Evolutionary conservation across 148 eudicot genomes (phyloP).

Genomic region (Nepenthes gracilis): DNA sequence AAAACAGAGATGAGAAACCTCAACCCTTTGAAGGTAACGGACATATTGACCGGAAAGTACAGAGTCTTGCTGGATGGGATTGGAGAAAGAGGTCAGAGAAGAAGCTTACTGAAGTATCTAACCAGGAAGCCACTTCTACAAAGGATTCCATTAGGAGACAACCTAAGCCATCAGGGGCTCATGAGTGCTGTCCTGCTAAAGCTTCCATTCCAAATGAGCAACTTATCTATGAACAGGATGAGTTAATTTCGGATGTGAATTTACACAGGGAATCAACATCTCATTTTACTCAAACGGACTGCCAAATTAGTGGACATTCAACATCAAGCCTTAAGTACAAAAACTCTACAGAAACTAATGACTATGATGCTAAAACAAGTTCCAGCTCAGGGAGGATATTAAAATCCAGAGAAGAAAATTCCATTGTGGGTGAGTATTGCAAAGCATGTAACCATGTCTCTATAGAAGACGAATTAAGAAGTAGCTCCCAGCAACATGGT

Average conservation of each 20-base stretch:
- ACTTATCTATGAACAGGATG: conserved; percentile 16
- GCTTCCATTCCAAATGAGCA: conserved; percentile 22
- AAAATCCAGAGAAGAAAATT: conserved; percentile 15
- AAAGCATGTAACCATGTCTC: conserved; percentile 19
- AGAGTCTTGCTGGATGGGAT: conserved; percentile 30
- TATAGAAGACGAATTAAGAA: conserved; percentile 18
- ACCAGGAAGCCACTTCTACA: conserved; percentile 16
- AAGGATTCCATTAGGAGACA: conserved; percentile 17
- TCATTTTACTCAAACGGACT: conserved; percentile 8
- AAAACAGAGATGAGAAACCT: conserved; percentile 12
- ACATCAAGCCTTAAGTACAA: background rate
- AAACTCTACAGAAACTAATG: conserved; percentile 17
- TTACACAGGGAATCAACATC: conserved; percentile 24
- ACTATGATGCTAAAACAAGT: conserved; percentile 13
- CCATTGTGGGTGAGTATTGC: conserved; percentile 18
- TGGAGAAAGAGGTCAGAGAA: conserved; percentile 78
- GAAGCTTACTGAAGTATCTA: conserved; percentile 47
- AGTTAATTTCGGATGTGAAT: conserved; percentile 14
- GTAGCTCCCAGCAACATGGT: conserved; percentile 13
- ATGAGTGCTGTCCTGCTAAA: conserved; percentile 19
- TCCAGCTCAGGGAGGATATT: conserved; percentile 17
- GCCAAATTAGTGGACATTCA: conserved; percentile 3
- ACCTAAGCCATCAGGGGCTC: conserved; percentile 11
- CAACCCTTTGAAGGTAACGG: conserved; percentile 13
- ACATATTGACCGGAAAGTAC: conserved; percentile 13